phyloP scores from a whole-genome alignment of 1,284 basidiomycete species.

The Neolentinus lepideus region DNA sequence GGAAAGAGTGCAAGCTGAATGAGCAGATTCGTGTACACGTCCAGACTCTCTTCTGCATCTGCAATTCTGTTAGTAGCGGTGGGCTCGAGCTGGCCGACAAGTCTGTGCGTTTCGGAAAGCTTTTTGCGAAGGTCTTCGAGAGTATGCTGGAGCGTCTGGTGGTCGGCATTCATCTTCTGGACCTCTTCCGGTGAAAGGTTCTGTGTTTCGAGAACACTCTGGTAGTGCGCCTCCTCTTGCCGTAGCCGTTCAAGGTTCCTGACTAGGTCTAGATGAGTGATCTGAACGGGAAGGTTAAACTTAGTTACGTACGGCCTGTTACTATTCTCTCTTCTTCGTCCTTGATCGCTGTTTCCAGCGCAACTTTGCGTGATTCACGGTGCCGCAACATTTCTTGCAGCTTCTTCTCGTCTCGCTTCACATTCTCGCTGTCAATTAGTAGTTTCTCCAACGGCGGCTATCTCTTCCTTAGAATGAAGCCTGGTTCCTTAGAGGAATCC shows the following conservation, averaged over 20 bases:
- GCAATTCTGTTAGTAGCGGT: conserved; percentile 69
- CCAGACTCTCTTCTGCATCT: conserved; percentile 71
- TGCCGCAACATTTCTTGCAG: conserved; percentile 61
- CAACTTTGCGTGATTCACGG: conserved; percentile 57
- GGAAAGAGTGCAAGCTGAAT: conserved; percentile 70
- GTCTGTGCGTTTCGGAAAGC: conserved; percentile 62
- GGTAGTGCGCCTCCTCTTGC: conserved; percentile 54
- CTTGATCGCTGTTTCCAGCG: conserved; percentile 52
- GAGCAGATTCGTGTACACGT: conserved; percentile 66
- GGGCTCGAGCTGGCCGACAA: conserved; percentile 71
- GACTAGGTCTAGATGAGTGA: conserved; percentile 28
- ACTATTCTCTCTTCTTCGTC: conserved; percentile 57
- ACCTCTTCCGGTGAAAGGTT: conserved; percentile 85
- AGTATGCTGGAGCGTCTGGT: conserved; percentile 63
- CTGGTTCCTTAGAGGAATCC: not conserved
- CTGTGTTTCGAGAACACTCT: conserved; percentile 67
- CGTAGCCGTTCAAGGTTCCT: conserved; percentile 52
- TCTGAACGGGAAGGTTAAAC: conserved; percentile 2
- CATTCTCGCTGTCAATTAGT: conserved; percentile 45
- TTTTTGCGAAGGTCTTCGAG: conserved; percentile 72
- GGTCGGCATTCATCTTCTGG: conserved; percentile 78
- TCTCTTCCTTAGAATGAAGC: conserved; percentile 9
- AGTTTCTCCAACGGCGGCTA: conserved; percentile 63
- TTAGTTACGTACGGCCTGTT: conserved; percentile 32
- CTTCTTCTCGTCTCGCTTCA: conserved; percentile 61